A percentile compares a stretch with the other conserved stretches of the same genome.
These are phyloP conservation scores for Fusarium dlaminii DNA, from an alignment of 2,329 filamentous ascomycete genomes.

Conservation along the genomic window DNA sequence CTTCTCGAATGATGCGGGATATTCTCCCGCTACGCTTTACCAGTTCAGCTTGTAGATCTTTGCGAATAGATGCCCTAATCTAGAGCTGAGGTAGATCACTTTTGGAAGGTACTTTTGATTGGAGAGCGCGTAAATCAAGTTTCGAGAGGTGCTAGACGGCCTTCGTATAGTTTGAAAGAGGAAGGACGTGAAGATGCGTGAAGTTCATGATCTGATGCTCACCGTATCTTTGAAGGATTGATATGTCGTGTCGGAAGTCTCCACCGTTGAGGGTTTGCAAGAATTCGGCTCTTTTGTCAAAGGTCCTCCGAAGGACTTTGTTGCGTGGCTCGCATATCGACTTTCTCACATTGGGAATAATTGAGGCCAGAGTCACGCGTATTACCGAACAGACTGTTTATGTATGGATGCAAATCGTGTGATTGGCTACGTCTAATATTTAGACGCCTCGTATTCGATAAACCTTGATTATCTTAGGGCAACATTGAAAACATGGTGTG, in stretches of 20 bases:
- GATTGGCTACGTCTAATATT: neutral
- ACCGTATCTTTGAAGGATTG: neutral
- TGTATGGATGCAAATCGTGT: neutral
- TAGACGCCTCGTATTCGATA: neutral
- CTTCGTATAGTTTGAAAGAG: neutral
- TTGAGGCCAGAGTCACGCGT: too few species aligned
- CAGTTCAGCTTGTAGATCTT: neutral
- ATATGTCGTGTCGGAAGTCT: neutral
- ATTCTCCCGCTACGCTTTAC: neutral
- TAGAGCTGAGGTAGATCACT: neutral
- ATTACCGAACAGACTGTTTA: fast-evolving
- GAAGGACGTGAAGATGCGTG: neutral
- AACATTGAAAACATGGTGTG: fast-evolving
- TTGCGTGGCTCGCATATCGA: neutral
- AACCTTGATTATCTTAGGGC: fast-evolving
- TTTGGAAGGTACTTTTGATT: conserved; percentile 2
- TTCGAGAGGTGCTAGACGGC: neutral
- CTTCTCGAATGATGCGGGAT: neutral
- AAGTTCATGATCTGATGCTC: neutral
- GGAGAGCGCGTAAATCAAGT: neutral
- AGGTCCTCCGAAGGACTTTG: neutral
- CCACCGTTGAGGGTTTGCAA: neutral
- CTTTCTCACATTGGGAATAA: too few species aligned
- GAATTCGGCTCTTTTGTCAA: neutral
- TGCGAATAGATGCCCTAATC: neutral